A percentile compares a stretch with the other conserved stretches of the same genome.
phyloP scores from a whole-genome alignment of 257 asterid genomes.

The Paulownia fortunei region DNA sequence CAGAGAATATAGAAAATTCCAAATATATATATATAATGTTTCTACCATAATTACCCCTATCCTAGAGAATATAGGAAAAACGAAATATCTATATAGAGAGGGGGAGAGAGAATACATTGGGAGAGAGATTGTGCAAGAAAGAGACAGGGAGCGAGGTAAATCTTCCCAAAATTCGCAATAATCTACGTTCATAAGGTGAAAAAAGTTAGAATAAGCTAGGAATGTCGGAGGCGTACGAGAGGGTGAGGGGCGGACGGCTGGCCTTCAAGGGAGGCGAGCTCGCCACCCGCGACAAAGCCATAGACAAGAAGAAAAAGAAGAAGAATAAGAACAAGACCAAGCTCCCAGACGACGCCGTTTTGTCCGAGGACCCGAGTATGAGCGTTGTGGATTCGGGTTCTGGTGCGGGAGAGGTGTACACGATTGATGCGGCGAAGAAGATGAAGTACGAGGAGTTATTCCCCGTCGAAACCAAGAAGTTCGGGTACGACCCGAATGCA shows the following conservation, averaged over 20 bases:
- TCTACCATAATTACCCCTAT: background rate
- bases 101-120: too few species aligned
- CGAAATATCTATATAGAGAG: too few species aligned
- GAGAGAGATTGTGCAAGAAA: too few species aligned
- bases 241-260: conserved; percentile 78
- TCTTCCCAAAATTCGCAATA: background rate
- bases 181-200: background rate
- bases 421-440: conserved; percentile 94
- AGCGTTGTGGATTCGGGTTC: conserved; percentile 43
- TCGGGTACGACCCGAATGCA: conserved; percentile 80
- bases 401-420: conserved; percentile 62
- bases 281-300: conserved; percentile 76
- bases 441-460: conserved; percentile 94
- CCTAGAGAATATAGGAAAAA: background rate
- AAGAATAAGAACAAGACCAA: conserved; percentile 56
- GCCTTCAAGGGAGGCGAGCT: conserved; percentile 93
- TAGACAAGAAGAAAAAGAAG: conserved; percentile 80
- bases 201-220: background rate
- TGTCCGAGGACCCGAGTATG: conserved; percentile 38
- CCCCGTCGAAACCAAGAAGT: conserved; percentile 84
- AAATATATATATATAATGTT: too few species aligned
- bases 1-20: too few species aligned
- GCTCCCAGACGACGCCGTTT: conserved; percentile 48
- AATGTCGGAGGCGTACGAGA: conserved; percentile 91
- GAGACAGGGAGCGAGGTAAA: background rate